Evolutionary conservation across 2,329 filamentous ascomycete genomes (phyloP), one percentile per base, ranked within the genome.

Genomic region (Clonostachys byssicola): DNA sequence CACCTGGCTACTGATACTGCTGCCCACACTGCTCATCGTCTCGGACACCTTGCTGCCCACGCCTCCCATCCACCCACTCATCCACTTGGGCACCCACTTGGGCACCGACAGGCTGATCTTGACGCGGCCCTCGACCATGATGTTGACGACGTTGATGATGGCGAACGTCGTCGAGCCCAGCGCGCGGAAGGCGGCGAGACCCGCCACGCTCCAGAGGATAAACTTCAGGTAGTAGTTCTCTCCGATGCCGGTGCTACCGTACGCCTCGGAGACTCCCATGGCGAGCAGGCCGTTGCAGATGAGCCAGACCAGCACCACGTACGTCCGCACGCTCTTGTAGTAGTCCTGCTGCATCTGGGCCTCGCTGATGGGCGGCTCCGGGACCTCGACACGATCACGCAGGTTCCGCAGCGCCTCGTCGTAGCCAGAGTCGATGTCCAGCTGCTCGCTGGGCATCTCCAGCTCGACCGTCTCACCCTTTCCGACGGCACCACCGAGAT

Each of bases 221-320:
- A 97, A 94, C 35, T 85, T 86, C 40, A 99, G 79, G 66, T 99
- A 99, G 62, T 88, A 83, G 72, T 99, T 99, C 57, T 85, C 78
- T 7, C 85, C 85, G 44, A 95, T 85, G 39, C 82, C 73, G 43
- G 77, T 80, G 50, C 78, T 75, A 42, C 81, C 81, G 68, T 96
- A 99, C 4, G 88, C 83, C 69, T 99, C 94, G 6, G 81, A 88
- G 13, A 97, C 86, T 3, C 87, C 82, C 94, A 99, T 99, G 62
- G 89, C 92, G 36, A 99, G 83, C 50, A 96, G 83, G 5, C 88
- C 90, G 65, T 99, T 99, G 58, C 85, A 83, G 35, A 95, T 79
- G 80, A 99, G 90, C 94, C 94, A 99, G 42, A 85, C 79, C 40
- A 95, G 84, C 12, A 99, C 94, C 85, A 99, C 95, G 82, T 99